Base-by-base conservation (phyloP, 345 rosid genomes). In the Adansonia digitata region DNA sequence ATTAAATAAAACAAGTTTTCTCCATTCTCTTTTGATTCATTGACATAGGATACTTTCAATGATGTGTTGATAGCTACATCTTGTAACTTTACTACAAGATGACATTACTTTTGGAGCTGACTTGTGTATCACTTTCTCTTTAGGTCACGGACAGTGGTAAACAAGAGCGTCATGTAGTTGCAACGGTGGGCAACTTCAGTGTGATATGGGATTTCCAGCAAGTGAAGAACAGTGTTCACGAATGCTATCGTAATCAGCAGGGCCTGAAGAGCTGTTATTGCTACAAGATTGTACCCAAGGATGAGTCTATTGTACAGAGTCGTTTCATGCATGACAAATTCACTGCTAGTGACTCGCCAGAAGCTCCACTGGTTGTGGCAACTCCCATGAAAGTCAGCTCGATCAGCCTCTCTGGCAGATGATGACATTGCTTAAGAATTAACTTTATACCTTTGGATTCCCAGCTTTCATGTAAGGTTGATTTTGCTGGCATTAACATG, bases 211-310 rank as follows among this genome's bases (percentile, higher is more conserved):
- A 94, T 78, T 91, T 94, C 83, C 95, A 91, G 84, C 90, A 85
- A 82, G 97, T 92, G 85, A 94, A 94, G 94, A 92, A 92, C 90
- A 87, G 83, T 55, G 89, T 83, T 7, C 98, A 92, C 53, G 87
- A 82, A 40, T 94, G 98, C 85, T 94, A 91, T 79, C 82, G 81
- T 69, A 88, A 88, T 81, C 98, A 94, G 81, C 92, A 91, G 73
- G 98, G 97, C 46, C 94, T 92, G 27, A 92, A 94, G 85, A 92
- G 98, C 86, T 94, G 98, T 69, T 92, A 94, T 65, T 94, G 98
- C 67, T 94, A 92, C 78, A 91, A 94, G 91, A 91, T 90, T 24
- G 84, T 92, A 77, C 76, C 89, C 86, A 94, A 94, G 86, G 97
- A 94, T 40, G 98, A 94, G 52, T 91, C 97, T 5, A 94, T 94